phyloP scores from a whole-genome alignment of 129 eudicot species.

The Lactuca saligna region DNA sequence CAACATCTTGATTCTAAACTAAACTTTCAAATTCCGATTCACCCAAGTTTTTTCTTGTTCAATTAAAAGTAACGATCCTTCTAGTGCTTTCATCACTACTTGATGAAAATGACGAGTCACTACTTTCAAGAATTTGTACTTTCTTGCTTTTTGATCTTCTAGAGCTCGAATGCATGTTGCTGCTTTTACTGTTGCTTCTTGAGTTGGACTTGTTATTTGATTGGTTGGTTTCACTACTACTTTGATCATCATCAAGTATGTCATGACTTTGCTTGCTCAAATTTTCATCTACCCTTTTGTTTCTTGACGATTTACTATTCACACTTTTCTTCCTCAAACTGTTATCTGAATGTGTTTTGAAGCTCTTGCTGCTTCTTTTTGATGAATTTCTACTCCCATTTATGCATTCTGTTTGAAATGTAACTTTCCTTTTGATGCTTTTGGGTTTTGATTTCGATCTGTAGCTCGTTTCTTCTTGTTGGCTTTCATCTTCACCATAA shows the following conservation, averaged over 20 bases:
- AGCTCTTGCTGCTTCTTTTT: constrained; percentile 22
- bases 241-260: not conserved
- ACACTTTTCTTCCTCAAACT: constrained; percentile 22
- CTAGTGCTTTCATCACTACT: constrained; percentile 17
- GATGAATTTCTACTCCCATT: constrained; percentile 24
- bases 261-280: constrained; percentile 11
- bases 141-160: constrained; percentile 20
- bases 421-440: constrained; percentile 37
- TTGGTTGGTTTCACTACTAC: constrained; percentile 7
- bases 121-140: constrained; percentile 7
- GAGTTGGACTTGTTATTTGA: constrained; percentile 3
- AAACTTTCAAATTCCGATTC: constrained; percentile 20
- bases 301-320: constrained; percentile 18
- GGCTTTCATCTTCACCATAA: constrained; percentile 33
- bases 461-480: constrained; percentile 29
- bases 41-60: constrained; percentile 2
- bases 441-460: constrained; percentile 32
- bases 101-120: constrained; percentile 26
- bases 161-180: constrained; percentile 11
- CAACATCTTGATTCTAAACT: constrained; percentile 33
- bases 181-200: not conserved
- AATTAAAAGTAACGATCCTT: not conserved
- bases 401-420: constrained; percentile 20
- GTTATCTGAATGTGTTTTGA: constrained; percentile 17
- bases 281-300: constrained; percentile 1